A percentile compares a stretch with the other conserved stretches of the same genome.
Evolutionary conservation across 148 eudicot genomes (phyloP).

Genomic region (Chenopodium berlandieri): DNA sequence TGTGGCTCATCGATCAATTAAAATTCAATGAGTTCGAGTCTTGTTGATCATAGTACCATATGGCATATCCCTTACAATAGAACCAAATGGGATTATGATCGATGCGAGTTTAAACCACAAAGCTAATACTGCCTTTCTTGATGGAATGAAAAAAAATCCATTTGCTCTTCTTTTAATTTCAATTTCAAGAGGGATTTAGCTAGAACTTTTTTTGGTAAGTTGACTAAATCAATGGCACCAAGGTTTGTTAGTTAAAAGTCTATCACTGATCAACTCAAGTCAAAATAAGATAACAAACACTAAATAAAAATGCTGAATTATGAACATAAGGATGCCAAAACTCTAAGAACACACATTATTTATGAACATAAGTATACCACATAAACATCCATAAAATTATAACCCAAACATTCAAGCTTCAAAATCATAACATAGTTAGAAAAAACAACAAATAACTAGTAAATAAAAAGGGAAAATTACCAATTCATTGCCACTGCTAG

Average conservation of each 20-base stretch:
- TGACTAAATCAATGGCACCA: slow-evolving; percentile 18
- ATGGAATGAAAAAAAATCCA: neutral
- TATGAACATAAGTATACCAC: neutral
- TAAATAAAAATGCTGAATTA: slow-evolving; percentile 2
- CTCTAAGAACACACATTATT: neutral
- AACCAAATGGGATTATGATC: neutral
- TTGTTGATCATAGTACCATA: neutral
- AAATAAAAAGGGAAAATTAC: slow-evolving; percentile 29
- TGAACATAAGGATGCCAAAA: neutral
- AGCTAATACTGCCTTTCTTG: neutral
- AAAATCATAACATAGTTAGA: neutral
- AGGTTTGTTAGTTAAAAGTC: neutral
- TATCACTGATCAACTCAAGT: slow-evolving; percentile 11
- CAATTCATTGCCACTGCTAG: slow-evolving; percentile 58
- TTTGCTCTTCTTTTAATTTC: neutral
- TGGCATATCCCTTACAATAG: neutral
- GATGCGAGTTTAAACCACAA: neutral
- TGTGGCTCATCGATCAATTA: neutral
- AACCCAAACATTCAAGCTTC: neutral
- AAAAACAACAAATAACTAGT: neutral
- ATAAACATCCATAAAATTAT: neutral
- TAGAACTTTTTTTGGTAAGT: slow-evolving; percentile 9
- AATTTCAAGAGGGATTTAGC: neutral
- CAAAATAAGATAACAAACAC: slow-evolving; percentile 7
- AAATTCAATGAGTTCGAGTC: neutral